Evolutionary conservation across 208 protist species (phyloP).

Genomic region (Wallacemonas sp.): DNA sequence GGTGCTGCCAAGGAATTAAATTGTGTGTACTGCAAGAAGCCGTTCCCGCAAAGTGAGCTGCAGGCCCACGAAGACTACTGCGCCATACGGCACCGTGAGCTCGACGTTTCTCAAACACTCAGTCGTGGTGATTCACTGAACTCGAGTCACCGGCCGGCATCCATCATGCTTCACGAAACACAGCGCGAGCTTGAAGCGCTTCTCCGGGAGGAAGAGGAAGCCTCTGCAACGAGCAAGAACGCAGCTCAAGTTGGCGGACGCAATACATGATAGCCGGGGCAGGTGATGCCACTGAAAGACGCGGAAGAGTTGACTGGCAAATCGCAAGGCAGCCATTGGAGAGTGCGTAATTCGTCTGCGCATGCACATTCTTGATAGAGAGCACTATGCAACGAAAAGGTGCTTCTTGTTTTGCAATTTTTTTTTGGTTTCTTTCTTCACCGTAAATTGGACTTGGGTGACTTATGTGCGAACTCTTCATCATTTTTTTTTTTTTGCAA

Average conservation of each 20-base stretch:
- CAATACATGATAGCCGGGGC: not conserved
- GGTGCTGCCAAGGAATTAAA: too few relatives aligned
- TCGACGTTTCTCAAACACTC: not conserved
- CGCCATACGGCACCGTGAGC: conserved; percentile 19
- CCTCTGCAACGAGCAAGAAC: too few relatives aligned
- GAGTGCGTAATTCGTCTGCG: too few relatives aligned
- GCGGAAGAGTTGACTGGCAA: too few relatives aligned
- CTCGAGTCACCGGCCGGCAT: conserved; percentile 37
- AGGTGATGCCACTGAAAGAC: not conserved
- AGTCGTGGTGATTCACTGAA: conserved; percentile 15
- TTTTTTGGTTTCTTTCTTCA: too few relatives aligned
- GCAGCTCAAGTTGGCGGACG: not conserved
- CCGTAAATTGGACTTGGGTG: too few relatives aligned
- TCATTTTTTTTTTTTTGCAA: too few relatives aligned
- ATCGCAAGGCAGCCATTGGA: too few relatives aligned
- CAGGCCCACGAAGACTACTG: conserved; percentile 34
- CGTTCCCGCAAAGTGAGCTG: conserved; percentile 6
- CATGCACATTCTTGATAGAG: too few relatives aligned
- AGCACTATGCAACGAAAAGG: too few relatives aligned
- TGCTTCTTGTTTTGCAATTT: too few relatives aligned
- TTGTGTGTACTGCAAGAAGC: conserved; percentile 42
- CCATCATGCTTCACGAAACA: conserved; percentile 65
- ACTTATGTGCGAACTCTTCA: too few relatives aligned
- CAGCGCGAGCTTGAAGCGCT: conserved; percentile 61
- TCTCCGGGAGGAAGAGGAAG: conserved; percentile 54